Percentiles rank a stretch among this genome's conserved stretches.
phyloP scores from a whole-genome alignment of 768 basidiomycete genomes.

The Chalciporus chontae region DNA sequence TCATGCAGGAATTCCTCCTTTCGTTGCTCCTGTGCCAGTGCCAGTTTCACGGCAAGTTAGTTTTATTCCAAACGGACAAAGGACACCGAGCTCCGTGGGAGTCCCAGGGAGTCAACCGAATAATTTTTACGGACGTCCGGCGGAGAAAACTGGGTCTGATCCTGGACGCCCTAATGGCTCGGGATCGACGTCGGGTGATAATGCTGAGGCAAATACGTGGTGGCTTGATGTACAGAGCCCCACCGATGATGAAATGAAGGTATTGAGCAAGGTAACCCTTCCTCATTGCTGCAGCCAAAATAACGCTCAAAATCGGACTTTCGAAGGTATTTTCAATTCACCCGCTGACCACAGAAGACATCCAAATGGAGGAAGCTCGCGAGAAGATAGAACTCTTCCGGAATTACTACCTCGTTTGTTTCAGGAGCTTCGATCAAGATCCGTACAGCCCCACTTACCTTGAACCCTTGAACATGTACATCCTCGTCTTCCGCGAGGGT shows the following conservation, averaged over 20 bases:
- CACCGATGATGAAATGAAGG: slow-evolving; percentile 98
- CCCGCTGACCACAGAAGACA: slow-evolving; percentile 98
- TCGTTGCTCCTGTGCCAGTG: slow-evolving; percentile 9
- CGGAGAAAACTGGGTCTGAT: slow-evolving; percentile 16
- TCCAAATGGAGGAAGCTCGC: slow-evolving; percentile 98
- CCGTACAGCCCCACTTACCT: slow-evolving; percentile 95
- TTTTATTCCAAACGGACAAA: slow-evolving; percentile 8
- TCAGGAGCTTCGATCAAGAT: slow-evolving; percentile 98
- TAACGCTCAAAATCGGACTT: slow-evolving; percentile 2
- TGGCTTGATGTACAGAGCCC: slow-evolving; percentile 94
- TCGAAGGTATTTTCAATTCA: slow-evolving; percentile 91
- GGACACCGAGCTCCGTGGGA: slow-evolving; percentile 7
- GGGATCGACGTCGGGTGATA: slow-evolving; percentile 21
- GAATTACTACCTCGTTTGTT: slow-evolving; percentile 98
- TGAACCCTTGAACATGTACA: slow-evolving; percentile 99
- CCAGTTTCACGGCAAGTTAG: not conserved
- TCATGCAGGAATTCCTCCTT: slow-evolving; percentile 1
- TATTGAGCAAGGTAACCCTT: slow-evolving; percentile 76
- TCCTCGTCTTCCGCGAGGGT: slow-evolving; percentile 97
- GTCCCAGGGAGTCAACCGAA: slow-evolving; percentile 8
- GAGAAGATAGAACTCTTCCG: slow-evolving; percentile 99
- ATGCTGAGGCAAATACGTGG: slow-evolving; percentile 83
- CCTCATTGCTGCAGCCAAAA: slow-evolving; percentile 1
- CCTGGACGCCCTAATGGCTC: slow-evolving; percentile 21
- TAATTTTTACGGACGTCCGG: slow-evolving; percentile 15